Evolutionary conservation across 345 rosid genomes (phyloP), one percentile per base, ranked within the genome.

Genomic region (Conringia planisiliqua): DNA sequence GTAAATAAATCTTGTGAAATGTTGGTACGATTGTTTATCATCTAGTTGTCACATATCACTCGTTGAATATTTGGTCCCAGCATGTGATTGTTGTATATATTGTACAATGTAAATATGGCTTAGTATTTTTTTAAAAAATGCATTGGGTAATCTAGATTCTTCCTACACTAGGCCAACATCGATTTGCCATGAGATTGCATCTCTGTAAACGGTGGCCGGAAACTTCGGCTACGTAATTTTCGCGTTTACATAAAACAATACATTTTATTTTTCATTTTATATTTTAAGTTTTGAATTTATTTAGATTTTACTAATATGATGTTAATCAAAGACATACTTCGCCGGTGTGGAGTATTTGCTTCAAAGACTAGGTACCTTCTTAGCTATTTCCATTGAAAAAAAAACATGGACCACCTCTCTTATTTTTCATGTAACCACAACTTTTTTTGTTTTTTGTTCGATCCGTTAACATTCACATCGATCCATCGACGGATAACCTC

Each of bases 1-100:
- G 62, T 75, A 29, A 67, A 48, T 48, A 7, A 48, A 65, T 74
- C 42, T 48, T 35, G 6, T 60, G 56, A 68, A 62, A 75, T 60
- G 36, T 30, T 68, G 48, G 57, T 68, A 75, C 69, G 22, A 50
- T 59, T 68, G 51, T 75, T 16, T 76, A 69, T 69, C 70, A 76
- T 62, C 61, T 68, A 52, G 57, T 62, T 68, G 63, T 61, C 72
- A 51, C 69, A 68, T 68, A 75, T 61, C 33, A 68, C 56, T 51
- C 29, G 47, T 42, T 61, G 26, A 66, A 58, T 74, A 27, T 26
- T 13, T 66, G 72, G 78, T 42, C 52, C 66, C 72, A 46, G 42
- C 72, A 74, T 74, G 67, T 74, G 67, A 57, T 66, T 10, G 13
- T 55, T 22, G 22, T 44, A 35, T 62, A 70, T 60, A 43, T 59